Base-by-base conservation (phyloP, 1,284 basidiomycete genomes). In the Stygiomarasmius scandens region DNA sequence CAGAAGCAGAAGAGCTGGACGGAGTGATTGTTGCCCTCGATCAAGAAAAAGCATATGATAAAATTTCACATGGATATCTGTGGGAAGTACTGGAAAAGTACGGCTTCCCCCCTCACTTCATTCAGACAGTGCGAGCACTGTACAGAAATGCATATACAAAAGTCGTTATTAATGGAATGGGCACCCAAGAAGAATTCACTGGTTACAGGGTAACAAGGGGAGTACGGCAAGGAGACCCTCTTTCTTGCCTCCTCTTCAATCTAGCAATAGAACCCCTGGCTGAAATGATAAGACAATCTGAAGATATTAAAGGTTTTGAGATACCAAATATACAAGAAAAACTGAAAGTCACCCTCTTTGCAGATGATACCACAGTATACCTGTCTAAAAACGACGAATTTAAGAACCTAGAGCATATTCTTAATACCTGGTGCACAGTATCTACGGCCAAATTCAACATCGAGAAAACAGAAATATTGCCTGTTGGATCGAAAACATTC, bases 381-480 rank as follows among this genome's bases (percentile, higher is more conserved):
- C 58, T 74, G 0, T 46, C 47, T 0, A 43, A 64, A 3, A 1
- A 52, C 0, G 68, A 74, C 50, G 38, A 60, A 16, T 66, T 59
- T 36, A 47, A 22, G 0, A 46, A 46, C 8, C 62, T 74, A 0
- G 20, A 61, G n/a, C 1, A 19, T 0, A 66, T 69, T 0, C 64
- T 75, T 0, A 36, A 65, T 0, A 52, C 24, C 0, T 74, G 71
- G 72, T 75, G 74, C 57, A 16, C 14, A 0, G 73, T 68, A 0
- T 68, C 73, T 1, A 65, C 63, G 0, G 72, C 73, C 0, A 67
- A 66, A 19, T 76, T 76, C 50, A 76, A 77, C 56, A 56, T 62
- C 0, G 51, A 51, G 0, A 76, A 76, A 55, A 77, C 72, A 0
- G 69, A 71, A 51, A 64, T 74, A 0, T 63, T 77, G 1, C 74